phyloP scores from a whole-genome alignment of 176 grass and related monocot species.

The Oropetium thomaeum region DNA sequence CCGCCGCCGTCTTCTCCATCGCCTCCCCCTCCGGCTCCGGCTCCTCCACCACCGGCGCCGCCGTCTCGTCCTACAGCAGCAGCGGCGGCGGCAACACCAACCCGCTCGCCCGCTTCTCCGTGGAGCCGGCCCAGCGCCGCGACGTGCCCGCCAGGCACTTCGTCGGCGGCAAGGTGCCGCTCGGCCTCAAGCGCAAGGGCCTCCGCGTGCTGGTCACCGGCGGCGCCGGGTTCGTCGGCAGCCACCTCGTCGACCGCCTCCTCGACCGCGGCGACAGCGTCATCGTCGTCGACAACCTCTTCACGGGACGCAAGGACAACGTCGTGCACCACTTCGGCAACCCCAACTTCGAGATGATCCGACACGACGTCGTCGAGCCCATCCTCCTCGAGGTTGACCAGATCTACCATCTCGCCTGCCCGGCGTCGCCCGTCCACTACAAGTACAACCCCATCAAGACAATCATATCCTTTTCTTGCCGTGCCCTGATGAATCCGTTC shows the following conservation, averaged over 20 bases:
- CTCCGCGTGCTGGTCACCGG: conserved; percentile 83
- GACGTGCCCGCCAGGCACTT: conserved; percentile 33
- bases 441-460: conserved; percentile 99
- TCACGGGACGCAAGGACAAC: conserved; percentile 94
- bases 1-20: conserved; percentile 56
- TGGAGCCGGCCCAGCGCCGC: conserved; percentile 20
- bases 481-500: neutral
- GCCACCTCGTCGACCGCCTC: conserved; percentile 86
- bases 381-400: conserved; percentile 94
- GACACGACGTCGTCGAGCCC: conserved; percentile 96
- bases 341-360: conserved; percentile 91
- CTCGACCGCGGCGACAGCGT: conserved; percentile 77
- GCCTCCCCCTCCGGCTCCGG: neutral
- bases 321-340: conserved; percentile 79
- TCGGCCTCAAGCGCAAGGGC: conserved; percentile 81
- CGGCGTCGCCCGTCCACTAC: conserved; percentile 92
- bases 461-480: conserved; percentile 88
- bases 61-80: neutral
- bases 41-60: neutral
- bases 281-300: conserved; percentile 97
- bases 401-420: conserved; percentile 98
- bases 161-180: conserved; percentile 71
- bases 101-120: conserved; percentile 37
- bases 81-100: neutral
- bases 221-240: conserved; percentile 87